Evolutionary conservation across 2,329 filamentous ascomycete species (phyloP).

Genomic region (Purpureocillium lavendulum): DNA sequence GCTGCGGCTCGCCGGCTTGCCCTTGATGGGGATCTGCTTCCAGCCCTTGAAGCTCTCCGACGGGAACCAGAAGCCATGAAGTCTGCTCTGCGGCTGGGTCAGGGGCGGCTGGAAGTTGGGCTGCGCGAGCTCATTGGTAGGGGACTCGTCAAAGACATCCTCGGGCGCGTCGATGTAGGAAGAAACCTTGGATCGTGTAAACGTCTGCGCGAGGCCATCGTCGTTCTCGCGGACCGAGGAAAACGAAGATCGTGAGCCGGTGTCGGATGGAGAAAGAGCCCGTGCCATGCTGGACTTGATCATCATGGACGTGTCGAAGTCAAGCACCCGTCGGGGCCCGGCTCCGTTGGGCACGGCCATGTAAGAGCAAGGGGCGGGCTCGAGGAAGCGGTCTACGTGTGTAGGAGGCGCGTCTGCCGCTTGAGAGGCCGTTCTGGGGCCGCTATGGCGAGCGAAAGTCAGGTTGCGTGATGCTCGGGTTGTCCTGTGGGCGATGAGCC

Average conservation of each 20-base stretch:
- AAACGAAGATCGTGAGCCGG: constrained; percentile 45
- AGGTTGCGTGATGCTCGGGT: no score
- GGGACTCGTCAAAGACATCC: constrained; percentile 42
- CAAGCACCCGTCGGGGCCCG: constrained; percentile 18
- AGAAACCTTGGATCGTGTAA: constrained; percentile 55
- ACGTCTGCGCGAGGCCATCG: constrained; percentile 51
- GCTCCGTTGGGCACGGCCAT: constrained; percentile 17
- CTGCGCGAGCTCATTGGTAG: constrained; percentile 31
- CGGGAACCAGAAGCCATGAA: constrained; percentile 52
- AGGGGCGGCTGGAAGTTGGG: constrained; percentile 42
- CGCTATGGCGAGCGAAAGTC: neutral
- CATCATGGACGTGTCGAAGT: constrained; percentile 25
- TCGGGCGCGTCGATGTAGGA: constrained; percentile 44
- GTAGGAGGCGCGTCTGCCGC: neutral
- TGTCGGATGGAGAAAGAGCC: constrained; percentile 27
- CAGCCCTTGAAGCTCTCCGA: constrained; percentile 51
- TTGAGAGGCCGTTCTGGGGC: neutral
- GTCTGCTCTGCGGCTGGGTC: constrained; percentile 45
- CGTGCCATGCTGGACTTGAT: constrained; percentile 28
- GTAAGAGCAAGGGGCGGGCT: constrained; percentile 8
- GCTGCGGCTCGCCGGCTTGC: constrained; percentile 52
- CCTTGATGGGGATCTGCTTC: constrained; percentile 53
- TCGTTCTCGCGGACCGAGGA: constrained; percentile 55
- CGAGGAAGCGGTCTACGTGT: neutral
- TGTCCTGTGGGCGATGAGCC: no score